These are phyloP conservation scores for Aspergillus ellipticus DNA, from an alignment of 495 filamentous ascomycete genomes.

Conservation along the genomic window DNA sequence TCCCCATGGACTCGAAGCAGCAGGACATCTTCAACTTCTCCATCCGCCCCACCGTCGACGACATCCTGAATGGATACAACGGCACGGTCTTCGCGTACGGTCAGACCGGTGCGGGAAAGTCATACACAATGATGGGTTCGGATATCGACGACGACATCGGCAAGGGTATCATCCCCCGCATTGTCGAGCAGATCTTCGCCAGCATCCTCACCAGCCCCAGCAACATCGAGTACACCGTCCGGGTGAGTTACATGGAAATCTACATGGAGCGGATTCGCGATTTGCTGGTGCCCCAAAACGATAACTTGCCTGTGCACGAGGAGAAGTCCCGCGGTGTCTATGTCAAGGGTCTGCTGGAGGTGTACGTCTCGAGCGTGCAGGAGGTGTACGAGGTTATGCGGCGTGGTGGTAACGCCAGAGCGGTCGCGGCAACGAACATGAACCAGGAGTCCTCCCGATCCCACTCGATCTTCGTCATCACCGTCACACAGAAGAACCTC, in stretches of 20 bases:
- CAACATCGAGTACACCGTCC: constrained; percentile 96
- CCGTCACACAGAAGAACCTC: constrained; percentile 95
- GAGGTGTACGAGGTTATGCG: constrained; percentile 98
- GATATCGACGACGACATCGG: constrained; percentile 89
- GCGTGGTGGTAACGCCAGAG: constrained; percentile 80
- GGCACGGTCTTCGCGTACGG: constrained; percentile 98
- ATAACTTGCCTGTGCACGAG: constrained; percentile 94
- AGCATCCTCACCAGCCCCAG: constrained; percentile 86
- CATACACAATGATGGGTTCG: constrained; percentile 98
- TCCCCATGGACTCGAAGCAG: constrained; percentile 86
- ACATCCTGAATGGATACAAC: constrained; percentile 98
- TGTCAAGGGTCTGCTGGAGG: constrained; percentile 90
- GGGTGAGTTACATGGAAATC: constrained; percentile 99
- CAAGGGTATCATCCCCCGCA: constrained; percentile 93
- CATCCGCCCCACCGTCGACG: constrained; percentile 91
- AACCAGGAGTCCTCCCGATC: constrained; percentile 98
- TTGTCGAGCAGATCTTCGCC: constrained; percentile 96
- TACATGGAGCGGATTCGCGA: constrained; percentile 99
- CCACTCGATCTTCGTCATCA: constrained; percentile 97
- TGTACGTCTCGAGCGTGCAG: constrained; percentile 91
- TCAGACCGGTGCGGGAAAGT: constrained; percentile 97
- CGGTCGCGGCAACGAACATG: constrained; percentile 99
- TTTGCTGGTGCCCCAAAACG: constrained; percentile 84
- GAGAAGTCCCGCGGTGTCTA: constrained; percentile 96
- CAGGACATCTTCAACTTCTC: constrained; percentile 95